These are phyloP conservation scores for Beauveria rudraprayagi DNA, from an alignment of 2,329 filamentous ascomycete species.

Conservation along the genomic window DNA sequence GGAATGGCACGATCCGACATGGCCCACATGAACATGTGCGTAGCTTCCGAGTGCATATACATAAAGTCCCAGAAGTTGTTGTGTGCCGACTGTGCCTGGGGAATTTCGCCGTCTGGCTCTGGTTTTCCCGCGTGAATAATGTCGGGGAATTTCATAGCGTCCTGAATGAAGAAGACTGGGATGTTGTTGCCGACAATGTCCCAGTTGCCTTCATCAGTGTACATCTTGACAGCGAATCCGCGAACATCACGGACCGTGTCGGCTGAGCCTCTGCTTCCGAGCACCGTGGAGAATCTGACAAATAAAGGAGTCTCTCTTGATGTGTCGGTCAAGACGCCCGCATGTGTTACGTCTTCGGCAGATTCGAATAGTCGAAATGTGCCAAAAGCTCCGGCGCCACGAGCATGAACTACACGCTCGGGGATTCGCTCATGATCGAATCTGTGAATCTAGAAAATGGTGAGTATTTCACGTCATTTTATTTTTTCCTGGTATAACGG, in stretches of 20 bases:
- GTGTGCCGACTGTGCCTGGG: constrained; percentile 62
- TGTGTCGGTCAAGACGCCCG: constrained; percentile 48
- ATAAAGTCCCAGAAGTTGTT: constrained; percentile 75
- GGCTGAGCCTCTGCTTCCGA: constrained; percentile 65
- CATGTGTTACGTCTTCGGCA: constrained; percentile 58
- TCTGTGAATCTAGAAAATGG: constrained; percentile 50
- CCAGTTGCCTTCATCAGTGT: constrained; percentile 71
- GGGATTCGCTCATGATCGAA: constrained; percentile 60
- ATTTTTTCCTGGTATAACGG: rapidly evolving
- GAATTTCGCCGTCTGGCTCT: constrained; percentile 61
- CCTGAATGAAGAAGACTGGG: constrained; percentile 69
- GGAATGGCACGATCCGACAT: constrained; percentile 70
- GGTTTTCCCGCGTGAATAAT: constrained; percentile 57
- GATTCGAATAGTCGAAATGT: constrained; percentile 60
- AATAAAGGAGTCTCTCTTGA: constrained; percentile 61
- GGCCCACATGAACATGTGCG: constrained; percentile 73
- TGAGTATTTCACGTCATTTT: background rate
- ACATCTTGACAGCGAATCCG: constrained; percentile 61
- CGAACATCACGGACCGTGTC: constrained; percentile 79
- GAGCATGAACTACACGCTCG: constrained; percentile 61
- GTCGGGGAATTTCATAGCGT: constrained; percentile 67
- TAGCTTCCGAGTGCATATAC: constrained; percentile 59
- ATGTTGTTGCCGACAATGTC: constrained; percentile 69
- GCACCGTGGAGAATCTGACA: constrained; percentile 69
- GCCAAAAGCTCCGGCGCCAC: constrained; percentile 62